Percentiles rank a stretch among this genome's conserved stretches.
Evolutionary conservation across 768 basidiomycete species (phyloP).

Genomic region (Trametes maxima): DNA sequence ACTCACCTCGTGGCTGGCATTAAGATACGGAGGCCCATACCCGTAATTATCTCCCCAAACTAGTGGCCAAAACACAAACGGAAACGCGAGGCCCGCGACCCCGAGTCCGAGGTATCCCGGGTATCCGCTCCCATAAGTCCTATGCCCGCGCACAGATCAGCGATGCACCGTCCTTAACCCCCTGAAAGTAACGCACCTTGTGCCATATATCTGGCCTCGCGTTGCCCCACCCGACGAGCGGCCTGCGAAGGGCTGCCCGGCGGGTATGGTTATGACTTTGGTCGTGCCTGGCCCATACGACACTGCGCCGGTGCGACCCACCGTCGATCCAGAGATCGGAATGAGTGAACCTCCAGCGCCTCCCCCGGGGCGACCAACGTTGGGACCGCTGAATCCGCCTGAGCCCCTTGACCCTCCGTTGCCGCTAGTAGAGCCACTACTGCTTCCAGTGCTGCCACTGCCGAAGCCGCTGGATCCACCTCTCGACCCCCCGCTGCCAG

Average conservation of each 20-base stretch:
- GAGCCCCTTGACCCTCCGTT: background rate
- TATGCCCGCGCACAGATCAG: slow-evolving; percentile 25
- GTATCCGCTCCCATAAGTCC: slow-evolving; percentile 66
- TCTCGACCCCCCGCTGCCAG: no score
- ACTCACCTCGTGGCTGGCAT: slow-evolving; percentile 44
- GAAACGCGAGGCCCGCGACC: slow-evolving; percentile 55
- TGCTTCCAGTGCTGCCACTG: slow-evolving; percentile 19
- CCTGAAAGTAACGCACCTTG: background rate
- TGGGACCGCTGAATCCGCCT: background rate
- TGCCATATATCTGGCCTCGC: slow-evolving; percentile 30
- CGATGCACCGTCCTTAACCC: background rate
- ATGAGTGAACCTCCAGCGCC: slow-evolving; percentile 14
- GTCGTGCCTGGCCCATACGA: slow-evolving; percentile 35
- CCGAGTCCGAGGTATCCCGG: slow-evolving; percentile 50
- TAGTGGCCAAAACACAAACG: slow-evolving; percentile 69
- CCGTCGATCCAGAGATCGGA: slow-evolving; percentile 28
- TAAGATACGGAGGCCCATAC: slow-evolving; percentile 37
- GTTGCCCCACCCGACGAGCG: slow-evolving; percentile 56
- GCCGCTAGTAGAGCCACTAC: slow-evolving; percentile 6
- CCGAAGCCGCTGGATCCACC: no score
- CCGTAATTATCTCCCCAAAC: slow-evolving; percentile 45
- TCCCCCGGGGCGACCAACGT: slow-evolving; percentile 1
- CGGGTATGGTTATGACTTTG: slow-evolving; percentile 27
- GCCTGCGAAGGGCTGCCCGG: slow-evolving; percentile 35
- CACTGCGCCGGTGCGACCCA: slow-evolving; percentile 22